Base-by-base conservation (phyloP, 257 asterid genomes). In the Solanum okadae region DNA sequence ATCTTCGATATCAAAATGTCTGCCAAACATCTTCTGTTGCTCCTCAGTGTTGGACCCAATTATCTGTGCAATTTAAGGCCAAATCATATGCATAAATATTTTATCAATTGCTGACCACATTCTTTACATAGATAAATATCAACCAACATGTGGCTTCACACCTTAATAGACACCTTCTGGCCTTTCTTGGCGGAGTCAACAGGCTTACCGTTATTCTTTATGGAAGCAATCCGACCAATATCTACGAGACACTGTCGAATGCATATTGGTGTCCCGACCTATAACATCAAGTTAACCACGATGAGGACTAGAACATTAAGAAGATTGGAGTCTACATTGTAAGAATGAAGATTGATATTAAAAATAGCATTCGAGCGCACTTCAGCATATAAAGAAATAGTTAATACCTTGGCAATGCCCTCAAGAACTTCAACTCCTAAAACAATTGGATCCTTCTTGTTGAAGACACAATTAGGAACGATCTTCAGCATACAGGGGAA, bases 101-200 rank as follows among this genome's bases (percentile, higher is more conserved):
- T 33, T 20, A 42, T 42, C 63, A 81, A 25, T 11, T 8, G n/a
- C 34, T 12, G 85, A 23, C 15, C 56, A 59, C 49, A 27, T 61
- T 59, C 23, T 59, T 71, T 71, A 71, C n/a, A 33, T 38, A 15
- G 40, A 31, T 71, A 71, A 71, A 71, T 71, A 71, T 31, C n/a
- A 71, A 31, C n/a, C 78, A 70, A 7, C 78, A 71, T 7, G 56
- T 63, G 78, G 44, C 85, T 87, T 27, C 93, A 78, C 92, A 97
- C 99, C 99, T 97, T 97, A 85, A 97, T 93, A 90, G 99, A 98
- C 86, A 97, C 98, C 90, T 90, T 93, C 89, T 94, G 98, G 83
- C 99, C 98, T 91, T 95, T 97, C 92, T 93, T 96, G 88, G 98
- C 99, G 91, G 87, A 94, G 90, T 95, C 98, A 89, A 95, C 98